Base-by-base conservation (phyloP, 257 asterid species). In the Echites panduratus region DNA sequence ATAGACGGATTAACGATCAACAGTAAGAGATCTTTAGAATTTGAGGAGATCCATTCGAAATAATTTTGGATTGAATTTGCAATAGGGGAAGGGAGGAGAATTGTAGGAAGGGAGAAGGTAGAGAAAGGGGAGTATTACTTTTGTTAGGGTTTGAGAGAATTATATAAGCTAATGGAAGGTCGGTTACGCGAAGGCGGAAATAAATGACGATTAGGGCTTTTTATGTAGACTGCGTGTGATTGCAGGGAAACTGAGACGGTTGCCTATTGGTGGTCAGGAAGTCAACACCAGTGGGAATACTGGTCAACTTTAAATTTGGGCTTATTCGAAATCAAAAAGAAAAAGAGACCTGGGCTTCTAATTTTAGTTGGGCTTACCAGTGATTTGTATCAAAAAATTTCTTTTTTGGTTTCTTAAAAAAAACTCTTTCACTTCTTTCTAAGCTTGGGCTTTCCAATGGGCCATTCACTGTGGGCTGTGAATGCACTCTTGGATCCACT, bases 91-190 rank as follows among this genome's bases (percentile, higher is more conserved):
- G 66, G 26, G 26, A 20, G 22, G 45, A 6, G 49, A 22, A 17
- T 17, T 64, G 64, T 11, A 47, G 17, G 2, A 6, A 53, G 59
- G 20, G 59, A 53, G 59, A 52, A 17, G 17, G 24, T 50, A 50
- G 57, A 50, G 20, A 17, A 50, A 52, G 57, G 47, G 52, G n/a
- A 56, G 44, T 13, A 49, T 19, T 50, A 7, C 54, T 22, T 0
- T 1, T 32, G 38, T 16, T 68, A 75, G 79, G 79, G 79, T 68
- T 75, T 50, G 79, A 13, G 48, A 38, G 27, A 41, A 7, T 27
- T n/a, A 62, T 3, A 32, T 32, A 32, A 32, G 38, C 38, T 32
- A 32, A 3, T 3, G 38, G 26, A 52, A 19, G 59, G 22, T 65
- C 24, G 40, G 54, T 58, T 27, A 16, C 35, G 12, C 0, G 5